Percentiles rank a stretch among this genome's conserved stretches.
Evolutionary conservation across 2,329 filamentous ascomycete species (phyloP).

Genomic region (Cordyceps cicadae): DNA sequence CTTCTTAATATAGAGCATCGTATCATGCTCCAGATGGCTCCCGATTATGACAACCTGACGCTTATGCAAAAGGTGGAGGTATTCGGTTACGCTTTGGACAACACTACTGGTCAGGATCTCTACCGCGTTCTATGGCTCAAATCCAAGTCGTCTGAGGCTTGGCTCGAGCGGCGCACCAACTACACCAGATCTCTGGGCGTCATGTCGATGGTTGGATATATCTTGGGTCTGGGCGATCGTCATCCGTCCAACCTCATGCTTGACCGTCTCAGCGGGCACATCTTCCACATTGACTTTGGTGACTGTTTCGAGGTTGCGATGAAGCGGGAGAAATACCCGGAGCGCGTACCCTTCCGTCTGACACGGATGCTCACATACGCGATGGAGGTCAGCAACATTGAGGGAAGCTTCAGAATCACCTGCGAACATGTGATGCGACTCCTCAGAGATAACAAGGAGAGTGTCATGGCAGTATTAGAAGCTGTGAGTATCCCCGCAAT

Average conservation of each 20-base stretch:
- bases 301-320: constrained; percentile 99
- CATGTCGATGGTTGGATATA: constrained; percentile 99
- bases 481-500: constrained; percentile 57
- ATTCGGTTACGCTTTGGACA: constrained; percentile 97
- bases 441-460: constrained; percentile 93
- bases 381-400: constrained; percentile 99
- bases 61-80: constrained; percentile 99
- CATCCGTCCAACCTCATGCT: constrained; percentile 98
- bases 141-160: constrained; percentile 95
- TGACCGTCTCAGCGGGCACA: constrained; percentile 89
- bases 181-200: constrained; percentile 95
- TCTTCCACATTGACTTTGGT: constrained; percentile 97
- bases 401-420: constrained; percentile 95
- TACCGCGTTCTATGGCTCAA: constrained; percentile 98
- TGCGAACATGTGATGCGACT: constrained; percentile 99
- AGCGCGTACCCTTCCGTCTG: constrained; percentile 92
- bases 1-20: constrained; percentile 98
- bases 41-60: constrained; percentile 96
- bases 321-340: constrained; percentile 98
- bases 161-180: constrained; percentile 96
- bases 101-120: constrained; percentile 96
- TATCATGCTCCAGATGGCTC: constrained; percentile 99
- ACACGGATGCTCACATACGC: constrained; percentile 99
- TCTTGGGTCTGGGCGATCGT: constrained; percentile 89
- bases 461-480: constrained; percentile 95